A percentile compares a stretch with the other conserved stretches of the same genome.
Conservation (phyloP, 2,329 filamentous ascomycete genomes). For the Pyrenochaeta sp. region DNA sequence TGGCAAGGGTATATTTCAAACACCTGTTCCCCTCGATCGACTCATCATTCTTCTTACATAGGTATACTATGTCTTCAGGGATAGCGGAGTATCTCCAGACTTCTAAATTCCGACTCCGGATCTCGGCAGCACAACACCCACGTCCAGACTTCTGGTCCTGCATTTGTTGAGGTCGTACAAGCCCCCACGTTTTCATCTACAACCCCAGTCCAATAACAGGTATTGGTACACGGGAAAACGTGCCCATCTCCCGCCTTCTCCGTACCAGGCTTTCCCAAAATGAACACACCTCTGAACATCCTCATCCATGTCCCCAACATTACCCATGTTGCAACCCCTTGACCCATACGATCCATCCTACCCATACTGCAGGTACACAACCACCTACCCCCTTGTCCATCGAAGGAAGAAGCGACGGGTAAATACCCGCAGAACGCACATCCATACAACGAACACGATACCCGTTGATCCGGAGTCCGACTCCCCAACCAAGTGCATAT, state of each 20-base stretch:
- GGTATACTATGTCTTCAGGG: neutral
- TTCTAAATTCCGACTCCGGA: neutral
- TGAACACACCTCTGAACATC: neutral
- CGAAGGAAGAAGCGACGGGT: slow-evolving; percentile 8
- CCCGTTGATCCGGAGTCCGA: slow-evolving; percentile 11
- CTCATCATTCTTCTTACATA: neutral
- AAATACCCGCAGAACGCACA: slow-evolving; percentile 10
- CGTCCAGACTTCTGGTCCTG: neutral
- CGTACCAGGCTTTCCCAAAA: slow-evolving; percentile 4
- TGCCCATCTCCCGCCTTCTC: neutral
- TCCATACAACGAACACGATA: slow-evolving; percentile 8
- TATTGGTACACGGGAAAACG: neutral
- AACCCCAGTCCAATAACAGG: neutral
- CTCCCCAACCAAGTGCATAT: neutral
- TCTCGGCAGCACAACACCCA: neutral
- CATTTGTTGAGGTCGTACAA: slow-evolving; percentile 13
- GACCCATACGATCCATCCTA: neutral
- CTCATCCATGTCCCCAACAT: neutral
- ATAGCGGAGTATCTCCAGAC: neutral
- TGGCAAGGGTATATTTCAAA: slow-evolving; percentile 27
- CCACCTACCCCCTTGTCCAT: neutral
- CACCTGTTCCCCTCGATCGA: neutral
- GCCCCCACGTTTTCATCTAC: slow-evolving; percentile 20
- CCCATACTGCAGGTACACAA: slow-evolving; percentile 14
- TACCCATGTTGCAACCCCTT: neutral